These are phyloP conservation scores for Sphenostylis stenocarpa DNA, from an alignment of 306 rosid species.

Conservation along the genomic window DNA sequence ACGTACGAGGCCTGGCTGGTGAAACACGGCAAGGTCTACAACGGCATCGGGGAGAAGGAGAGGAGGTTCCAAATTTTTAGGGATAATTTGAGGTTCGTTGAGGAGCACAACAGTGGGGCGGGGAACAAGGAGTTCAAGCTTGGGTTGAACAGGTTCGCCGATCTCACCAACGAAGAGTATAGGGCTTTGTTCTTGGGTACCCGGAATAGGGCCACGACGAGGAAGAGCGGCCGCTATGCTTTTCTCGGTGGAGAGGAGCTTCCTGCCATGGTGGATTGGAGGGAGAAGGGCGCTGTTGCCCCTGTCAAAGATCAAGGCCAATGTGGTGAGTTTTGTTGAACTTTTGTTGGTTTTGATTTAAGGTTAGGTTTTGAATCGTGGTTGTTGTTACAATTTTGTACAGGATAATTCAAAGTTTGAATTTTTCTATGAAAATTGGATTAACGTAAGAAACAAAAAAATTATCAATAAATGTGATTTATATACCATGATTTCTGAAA, in stretches of 20 bases:
- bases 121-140: constrained; percentile 40
- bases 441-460: no score
- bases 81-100: constrained; percentile 62
- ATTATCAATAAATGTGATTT: no score
- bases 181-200: constrained; percentile 51
- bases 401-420: no score
- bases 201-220: constrained; percentile 16
- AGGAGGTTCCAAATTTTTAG: constrained; percentile 63
- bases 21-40: constrained; percentile 64
- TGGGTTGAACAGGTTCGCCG: constrained; percentile 79
- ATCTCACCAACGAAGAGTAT: constrained; percentile 76
- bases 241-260: constrained; percentile 48
- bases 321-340: constrained; percentile 56
- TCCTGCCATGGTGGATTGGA: constrained; percentile 77
- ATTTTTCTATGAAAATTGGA: no score
- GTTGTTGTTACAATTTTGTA: no score
- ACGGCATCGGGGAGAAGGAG: constrained; percentile 72
- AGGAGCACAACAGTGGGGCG: constrained; percentile 40
- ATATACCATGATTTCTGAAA: no score
- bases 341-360: not conserved
- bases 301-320: constrained; percentile 91
- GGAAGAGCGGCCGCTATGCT: constrained; percentile 52
- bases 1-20: constrained; percentile 73
- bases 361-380: no score
- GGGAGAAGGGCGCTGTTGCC: constrained; percentile 68